Evolutionary conservation across 345 rosid species (phyloP).

Genomic region (Carallia pectinifolia): DNA sequence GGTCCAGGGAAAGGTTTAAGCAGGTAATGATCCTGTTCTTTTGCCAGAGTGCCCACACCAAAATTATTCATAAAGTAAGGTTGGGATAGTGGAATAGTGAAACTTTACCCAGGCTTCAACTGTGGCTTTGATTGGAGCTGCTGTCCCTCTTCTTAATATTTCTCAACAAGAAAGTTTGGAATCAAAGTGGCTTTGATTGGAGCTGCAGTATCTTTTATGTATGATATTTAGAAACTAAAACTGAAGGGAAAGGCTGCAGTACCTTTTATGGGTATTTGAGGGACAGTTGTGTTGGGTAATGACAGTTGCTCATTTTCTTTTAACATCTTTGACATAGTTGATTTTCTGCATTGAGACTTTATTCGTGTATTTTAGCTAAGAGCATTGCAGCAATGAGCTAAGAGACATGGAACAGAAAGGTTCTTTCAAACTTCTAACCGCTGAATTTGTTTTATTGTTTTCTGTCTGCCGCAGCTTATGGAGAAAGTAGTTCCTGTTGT

Average conservation of each 20-base stretch:
- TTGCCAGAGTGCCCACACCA: background rate
- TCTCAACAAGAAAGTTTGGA: background rate
- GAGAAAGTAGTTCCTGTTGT: conserved; percentile 66
- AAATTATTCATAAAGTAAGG: too few species aligned
- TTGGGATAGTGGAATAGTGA: background rate
- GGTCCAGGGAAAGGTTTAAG: conserved; percentile 59
- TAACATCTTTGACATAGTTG: too few species aligned
- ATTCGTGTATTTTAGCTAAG: too few species aligned
- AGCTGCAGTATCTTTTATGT: background rate
- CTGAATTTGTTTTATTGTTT: conserved; percentile 1
- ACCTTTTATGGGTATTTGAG: too few species aligned
- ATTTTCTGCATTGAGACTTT: too few species aligned
- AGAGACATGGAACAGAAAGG: conserved; percentile 1
- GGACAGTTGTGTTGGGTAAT: too few species aligned
- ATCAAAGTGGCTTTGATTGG: background rate
- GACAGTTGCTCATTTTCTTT: too few species aligned
- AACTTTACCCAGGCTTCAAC: too few species aligned
- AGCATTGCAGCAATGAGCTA: background rate
- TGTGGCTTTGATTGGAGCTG: background rate
- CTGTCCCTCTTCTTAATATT: background rate
- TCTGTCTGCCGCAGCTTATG: conserved; percentile 54
- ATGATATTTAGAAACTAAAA: background rate
- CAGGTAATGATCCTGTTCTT: conserved; percentile 44
- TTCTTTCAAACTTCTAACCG: background rate
- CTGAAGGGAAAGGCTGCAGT: background rate